Percentiles rank a stretch among this genome's conserved stretches.
Evolutionary conservation across 257 asterid species (phyloP).

Genomic region (Coffea canephora): DNA sequence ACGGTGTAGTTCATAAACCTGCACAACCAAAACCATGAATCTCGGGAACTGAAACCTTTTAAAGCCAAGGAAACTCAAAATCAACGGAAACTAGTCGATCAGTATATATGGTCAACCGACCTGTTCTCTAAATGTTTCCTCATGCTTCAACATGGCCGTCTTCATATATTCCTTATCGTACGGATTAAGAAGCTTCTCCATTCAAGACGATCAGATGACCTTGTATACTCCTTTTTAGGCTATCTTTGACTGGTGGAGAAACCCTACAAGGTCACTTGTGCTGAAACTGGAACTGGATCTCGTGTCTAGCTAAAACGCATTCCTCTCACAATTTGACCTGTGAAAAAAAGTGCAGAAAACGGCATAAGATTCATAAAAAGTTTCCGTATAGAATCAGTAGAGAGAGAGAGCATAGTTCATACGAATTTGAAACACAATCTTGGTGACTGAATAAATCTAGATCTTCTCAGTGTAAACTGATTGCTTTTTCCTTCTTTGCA

Average conservation of each 20-base stretch:
- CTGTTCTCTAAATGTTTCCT: slow-evolving; percentile 87
- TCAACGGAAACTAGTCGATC: not conserved
- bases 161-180: slow-evolving; percentile 79
- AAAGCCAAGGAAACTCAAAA: not conserved
- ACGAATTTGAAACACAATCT: not conserved
- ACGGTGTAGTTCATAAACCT: slow-evolving; percentile 92
- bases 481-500: not conserved
- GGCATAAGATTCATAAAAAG: slow-evolving; percentile 5
- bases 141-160: slow-evolving; percentile 92
- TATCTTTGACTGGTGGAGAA: not conserved
- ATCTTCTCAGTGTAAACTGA: not conserved
- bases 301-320: not conserved
- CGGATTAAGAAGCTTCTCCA: slow-evolving; percentile 70
- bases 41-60: not conserved
- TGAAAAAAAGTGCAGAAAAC: slow-evolving; percentile 8
- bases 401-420: not conserved
- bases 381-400: not conserved
- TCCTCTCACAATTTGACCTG: slow-evolving; percentile 1
- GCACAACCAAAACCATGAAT: not conserved
- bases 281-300: not conserved
- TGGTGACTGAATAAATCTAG: not conserved
- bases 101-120: slow-evolving; percentile 21
- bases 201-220: slow-evolving; percentile 10
- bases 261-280: not conserved
- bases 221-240: not conserved